phyloP scores from a whole-genome alignment of 208 protist species.

The Trypanosoma mega region DNA sequence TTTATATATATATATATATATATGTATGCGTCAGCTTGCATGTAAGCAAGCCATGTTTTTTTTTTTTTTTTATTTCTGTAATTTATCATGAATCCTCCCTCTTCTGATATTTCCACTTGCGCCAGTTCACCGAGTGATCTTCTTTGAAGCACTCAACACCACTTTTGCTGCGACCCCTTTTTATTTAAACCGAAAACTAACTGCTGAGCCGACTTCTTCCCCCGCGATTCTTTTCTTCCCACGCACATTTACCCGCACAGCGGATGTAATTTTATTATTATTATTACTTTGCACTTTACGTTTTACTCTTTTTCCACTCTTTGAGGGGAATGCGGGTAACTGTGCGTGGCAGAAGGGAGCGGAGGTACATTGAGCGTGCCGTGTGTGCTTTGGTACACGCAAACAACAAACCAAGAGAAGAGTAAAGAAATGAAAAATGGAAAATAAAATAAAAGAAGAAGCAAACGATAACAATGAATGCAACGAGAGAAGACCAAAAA shows the following conservation, averaged over 20 bases:
- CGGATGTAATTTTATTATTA: not conserved
- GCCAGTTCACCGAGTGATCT: slow-evolving; percentile 32
- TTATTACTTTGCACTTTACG: not conserved
- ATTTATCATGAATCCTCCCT: slow-evolving; percentile 19
- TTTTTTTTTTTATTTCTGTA: slow-evolving; percentile 29
- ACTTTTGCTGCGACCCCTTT: slow-evolving; percentile 47
- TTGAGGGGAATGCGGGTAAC: too few relatives aligned
- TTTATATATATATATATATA: slow-evolving; percentile 18
- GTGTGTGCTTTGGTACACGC: too few relatives aligned
- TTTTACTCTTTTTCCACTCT: too few relatives aligned
- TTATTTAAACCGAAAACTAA: slow-evolving; percentile 17
- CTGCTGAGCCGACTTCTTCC: slow-evolving; percentile 76
- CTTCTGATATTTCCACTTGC: slow-evolving; percentile 33
- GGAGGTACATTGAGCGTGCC: too few relatives aligned
- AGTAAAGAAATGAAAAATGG: too few relatives aligned
- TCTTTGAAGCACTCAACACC: slow-evolving; percentile 52
- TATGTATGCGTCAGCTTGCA: slow-evolving; percentile 18
- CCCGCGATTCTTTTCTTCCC: slow-evolving; percentile 37
- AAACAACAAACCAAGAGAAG: too few relatives aligned
- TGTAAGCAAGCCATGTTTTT: slow-evolving; percentile 26
- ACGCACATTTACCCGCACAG: not conserved
- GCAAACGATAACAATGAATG: too few relatives aligned
- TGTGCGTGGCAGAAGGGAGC: too few relatives aligned
- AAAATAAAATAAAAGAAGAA: too few relatives aligned
- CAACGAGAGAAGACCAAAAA: too few relatives aligned